Evolutionary conservation across 129 eudicot genomes (phyloP).

Genomic region (Arctium lappa): DNA sequence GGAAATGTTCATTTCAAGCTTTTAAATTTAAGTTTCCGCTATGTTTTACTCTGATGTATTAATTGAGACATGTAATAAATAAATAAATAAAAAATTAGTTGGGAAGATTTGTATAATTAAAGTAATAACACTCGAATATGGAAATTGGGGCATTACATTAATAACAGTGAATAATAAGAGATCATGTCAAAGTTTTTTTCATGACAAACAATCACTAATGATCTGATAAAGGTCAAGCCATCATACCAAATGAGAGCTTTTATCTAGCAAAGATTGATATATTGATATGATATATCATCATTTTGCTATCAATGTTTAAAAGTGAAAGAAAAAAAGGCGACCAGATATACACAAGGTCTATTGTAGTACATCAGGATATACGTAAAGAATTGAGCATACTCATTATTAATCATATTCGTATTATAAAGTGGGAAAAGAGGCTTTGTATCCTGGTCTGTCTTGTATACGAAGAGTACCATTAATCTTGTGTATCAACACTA

Average conservation of each 20-base stretch:
- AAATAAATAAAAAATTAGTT: no score
- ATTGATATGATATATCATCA: not conserved
- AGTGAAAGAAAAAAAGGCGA: not conserved
- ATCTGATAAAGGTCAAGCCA: not conserved
- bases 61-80: no score
- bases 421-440: conserved; percentile 77
- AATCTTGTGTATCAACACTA: conserved; percentile 43
- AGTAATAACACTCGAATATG: no score
- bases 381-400: conserved; percentile 34
- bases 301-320: not conserved
- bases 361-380: not conserved
- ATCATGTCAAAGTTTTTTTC: not conserved
- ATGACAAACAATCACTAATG: not conserved
- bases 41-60: no score
- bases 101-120: no score
- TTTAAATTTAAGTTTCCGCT: no score
- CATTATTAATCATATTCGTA: conserved; percentile 35
- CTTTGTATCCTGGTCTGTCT: conserved; percentile 76
- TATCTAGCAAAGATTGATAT: not conserved
- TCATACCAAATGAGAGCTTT: not conserved
- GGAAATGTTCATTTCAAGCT: no score
- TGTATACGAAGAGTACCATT: conserved; percentile 74
- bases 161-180: not conserved
- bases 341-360: not conserved
- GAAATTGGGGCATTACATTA: not conserved